Conservation (phyloP, 176 grass and related monocot genomes). For the Bromus sterilis region DNA sequence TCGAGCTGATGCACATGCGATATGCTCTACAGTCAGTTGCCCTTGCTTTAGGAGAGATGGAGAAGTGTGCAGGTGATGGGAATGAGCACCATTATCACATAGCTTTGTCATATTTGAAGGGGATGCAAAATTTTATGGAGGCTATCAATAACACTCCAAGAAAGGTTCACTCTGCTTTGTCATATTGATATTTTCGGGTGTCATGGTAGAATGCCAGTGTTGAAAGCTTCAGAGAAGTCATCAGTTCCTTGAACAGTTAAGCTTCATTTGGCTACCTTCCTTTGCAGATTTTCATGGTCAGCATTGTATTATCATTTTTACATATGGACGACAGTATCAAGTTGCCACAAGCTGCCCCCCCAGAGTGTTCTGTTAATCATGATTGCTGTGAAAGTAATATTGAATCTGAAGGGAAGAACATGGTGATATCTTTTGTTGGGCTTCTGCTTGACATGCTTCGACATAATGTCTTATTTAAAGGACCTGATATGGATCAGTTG, state of each 20-base stretch:
- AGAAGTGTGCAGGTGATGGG: slow-evolving; percentile 36
- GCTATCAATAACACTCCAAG: slow-evolving; percentile 71
- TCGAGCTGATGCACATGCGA: slow-evolving; percentile 89
- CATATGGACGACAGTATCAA: slow-evolving; percentile 64
- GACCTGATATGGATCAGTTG: slow-evolving; percentile 38
- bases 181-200: not conserved
- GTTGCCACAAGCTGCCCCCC: slow-evolving; percentile 22
- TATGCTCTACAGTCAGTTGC: slow-evolving; percentile 81
- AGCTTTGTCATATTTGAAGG: slow-evolving; percentile 65
- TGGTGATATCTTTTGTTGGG: slow-evolving; percentile 62
- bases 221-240: not conserved
- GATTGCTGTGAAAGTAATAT: slow-evolving; percentile 27
- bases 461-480: slow-evolving; percentile 44
- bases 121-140: slow-evolving; percentile 87
- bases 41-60: slow-evolving; percentile 82
- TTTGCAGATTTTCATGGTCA: slow-evolving; percentile 87
- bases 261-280: not conserved
- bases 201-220: not conserved
- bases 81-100: slow-evolving; percentile 48
- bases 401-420: slow-evolving; percentile 46
- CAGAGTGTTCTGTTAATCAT: slow-evolving; percentile 22
- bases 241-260: not conserved
- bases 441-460: slow-evolving; percentile 67
- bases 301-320: slow-evolving; percentile 69
- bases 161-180: slow-evolving; percentile 58